Evolutionary conservation across 75 land plant genomes (phyloP).

Genomic region (Gnetum montanum): DNA sequence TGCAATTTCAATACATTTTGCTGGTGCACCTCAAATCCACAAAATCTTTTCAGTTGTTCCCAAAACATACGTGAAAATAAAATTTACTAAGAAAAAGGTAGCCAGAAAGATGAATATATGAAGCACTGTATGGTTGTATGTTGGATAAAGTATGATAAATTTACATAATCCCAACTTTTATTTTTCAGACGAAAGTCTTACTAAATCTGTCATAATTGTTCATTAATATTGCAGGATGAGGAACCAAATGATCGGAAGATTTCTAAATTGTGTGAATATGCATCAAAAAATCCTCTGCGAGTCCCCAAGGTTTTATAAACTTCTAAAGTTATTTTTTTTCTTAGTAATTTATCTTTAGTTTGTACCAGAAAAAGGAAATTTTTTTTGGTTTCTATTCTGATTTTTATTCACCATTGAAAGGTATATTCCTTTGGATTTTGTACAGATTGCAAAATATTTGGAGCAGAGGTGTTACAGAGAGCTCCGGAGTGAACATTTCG

Average conservation of each 20-base stretch:
- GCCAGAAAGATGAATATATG: too few species aligned
- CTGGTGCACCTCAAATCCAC: too few species aligned
- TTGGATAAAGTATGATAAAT: too few species aligned
- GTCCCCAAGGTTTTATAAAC: constrained; percentile 72
- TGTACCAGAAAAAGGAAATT: not conserved
- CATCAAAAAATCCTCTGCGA: constrained; percentile 82
- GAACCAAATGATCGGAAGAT: constrained; percentile 94
- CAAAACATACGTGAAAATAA: too few species aligned
- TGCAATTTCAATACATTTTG: too few species aligned
- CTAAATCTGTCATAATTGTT: too few species aligned
- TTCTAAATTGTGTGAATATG: constrained; percentile 85
- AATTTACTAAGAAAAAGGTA: too few species aligned
- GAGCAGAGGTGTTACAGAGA: constrained; percentile 94
- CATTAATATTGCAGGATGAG: constrained; percentile 76
- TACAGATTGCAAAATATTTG: constrained; percentile 65
- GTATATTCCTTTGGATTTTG: constrained; percentile 1
- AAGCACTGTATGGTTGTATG: too few species aligned
- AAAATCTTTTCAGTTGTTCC: too few species aligned
- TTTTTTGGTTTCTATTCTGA: not conserved
- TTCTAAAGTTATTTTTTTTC: not conserved
- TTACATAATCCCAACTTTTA: too few species aligned
- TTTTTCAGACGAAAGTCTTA: too few species aligned
- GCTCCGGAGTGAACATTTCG: constrained; percentile 61
- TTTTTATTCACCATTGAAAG: not conserved
- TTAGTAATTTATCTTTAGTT: not conserved